Conservation (phyloP, 345 rosid genomes). For the Cardamine resedifolia region DNA sequence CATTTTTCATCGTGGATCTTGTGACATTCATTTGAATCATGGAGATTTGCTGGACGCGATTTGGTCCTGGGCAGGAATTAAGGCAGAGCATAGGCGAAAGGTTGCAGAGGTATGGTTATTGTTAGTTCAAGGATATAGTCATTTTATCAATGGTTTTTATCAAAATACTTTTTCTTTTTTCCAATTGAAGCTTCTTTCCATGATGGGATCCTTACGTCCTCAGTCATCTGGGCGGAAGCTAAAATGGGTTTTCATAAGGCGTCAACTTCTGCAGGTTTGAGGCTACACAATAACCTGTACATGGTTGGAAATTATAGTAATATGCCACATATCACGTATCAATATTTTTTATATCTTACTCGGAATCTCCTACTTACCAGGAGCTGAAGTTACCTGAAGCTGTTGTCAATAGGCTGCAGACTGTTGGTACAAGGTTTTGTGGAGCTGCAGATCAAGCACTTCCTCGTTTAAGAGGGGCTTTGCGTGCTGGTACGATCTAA, state of each 20-base stretch:
- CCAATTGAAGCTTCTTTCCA: slow-evolving; percentile 74
- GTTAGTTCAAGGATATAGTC: slow-evolving; percentile 19
- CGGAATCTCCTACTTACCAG: slow-evolving; percentile 47
- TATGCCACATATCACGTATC: background rate
- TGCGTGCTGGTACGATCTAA: slow-evolving; percentile 65
- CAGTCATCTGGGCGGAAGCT: slow-evolving; percentile 90
- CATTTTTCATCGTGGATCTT: slow-evolving; percentile 61
- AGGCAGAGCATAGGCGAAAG: slow-evolving; percentile 74
- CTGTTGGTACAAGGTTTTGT: slow-evolving; percentile 89
- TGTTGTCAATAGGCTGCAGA: slow-evolving; percentile 88
- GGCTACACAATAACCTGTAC: slow-evolving; percentile 19
- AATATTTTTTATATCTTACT: slow-evolving; percentile 16
- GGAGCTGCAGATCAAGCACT: slow-evolving; percentile 90
- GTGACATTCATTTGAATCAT: slow-evolving; percentile 90
- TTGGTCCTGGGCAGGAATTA: slow-evolving; percentile 96
- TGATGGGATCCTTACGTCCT: slow-evolving; percentile 85
- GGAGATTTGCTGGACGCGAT: slow-evolving; percentile 86
- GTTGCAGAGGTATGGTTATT: slow-evolving; percentile 77
- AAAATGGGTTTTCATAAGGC: slow-evolving; percentile 87
- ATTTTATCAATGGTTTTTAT: slow-evolving; percentile 14
- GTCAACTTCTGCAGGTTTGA: slow-evolving; percentile 92
- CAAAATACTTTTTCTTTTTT: slow-evolving; percentile 15
- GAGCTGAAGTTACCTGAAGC: slow-evolving; percentile 87
- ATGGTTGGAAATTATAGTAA: slow-evolving; percentile 13
- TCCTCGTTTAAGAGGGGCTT: slow-evolving; percentile 93